phyloP scores from a whole-genome alignment of 371 early-diverging fungal genomes.

The Batkoa obscura region DNA sequence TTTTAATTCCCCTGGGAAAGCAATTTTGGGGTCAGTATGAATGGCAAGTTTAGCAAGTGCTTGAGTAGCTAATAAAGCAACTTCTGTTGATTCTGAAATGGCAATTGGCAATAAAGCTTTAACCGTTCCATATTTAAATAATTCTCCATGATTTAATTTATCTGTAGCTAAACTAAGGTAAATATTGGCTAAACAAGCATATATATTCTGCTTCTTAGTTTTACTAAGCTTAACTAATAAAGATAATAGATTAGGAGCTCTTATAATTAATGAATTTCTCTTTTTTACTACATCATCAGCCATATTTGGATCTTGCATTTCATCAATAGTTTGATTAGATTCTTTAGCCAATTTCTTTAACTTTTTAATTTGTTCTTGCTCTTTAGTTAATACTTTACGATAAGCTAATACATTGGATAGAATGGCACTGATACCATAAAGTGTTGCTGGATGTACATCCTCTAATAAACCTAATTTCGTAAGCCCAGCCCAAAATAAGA shows the following conservation, averaged over 20 bases:
- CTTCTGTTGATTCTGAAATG: neutral
- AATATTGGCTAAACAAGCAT: neutral
- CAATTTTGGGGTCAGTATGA: conserved; percentile 67
- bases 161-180: neutral
- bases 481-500: neutral
- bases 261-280: neutral
- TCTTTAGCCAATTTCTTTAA: neutral
- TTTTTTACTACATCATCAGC: neutral
- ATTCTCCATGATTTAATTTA: neutral
- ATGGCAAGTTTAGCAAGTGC: conserved; percentile 82
- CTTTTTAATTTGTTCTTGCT: neutral
- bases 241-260: neutral
- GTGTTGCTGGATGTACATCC: neutral
- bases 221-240: neutral
- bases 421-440: neutral
- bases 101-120: neutral
- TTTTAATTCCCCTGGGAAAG: conserved; percentile 42
- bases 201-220: neutral
- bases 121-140: neutral
- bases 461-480: neutral
- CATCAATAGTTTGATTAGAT: neutral
- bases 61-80: conserved; percentile 33
- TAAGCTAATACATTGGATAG: neutral
- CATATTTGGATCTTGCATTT: conserved; percentile 1
- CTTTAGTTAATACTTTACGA: neutral